Base-by-base conservation (phyloP, 2,329 filamentous ascomycete genomes). In the Aspergillus tamarii region DNA sequence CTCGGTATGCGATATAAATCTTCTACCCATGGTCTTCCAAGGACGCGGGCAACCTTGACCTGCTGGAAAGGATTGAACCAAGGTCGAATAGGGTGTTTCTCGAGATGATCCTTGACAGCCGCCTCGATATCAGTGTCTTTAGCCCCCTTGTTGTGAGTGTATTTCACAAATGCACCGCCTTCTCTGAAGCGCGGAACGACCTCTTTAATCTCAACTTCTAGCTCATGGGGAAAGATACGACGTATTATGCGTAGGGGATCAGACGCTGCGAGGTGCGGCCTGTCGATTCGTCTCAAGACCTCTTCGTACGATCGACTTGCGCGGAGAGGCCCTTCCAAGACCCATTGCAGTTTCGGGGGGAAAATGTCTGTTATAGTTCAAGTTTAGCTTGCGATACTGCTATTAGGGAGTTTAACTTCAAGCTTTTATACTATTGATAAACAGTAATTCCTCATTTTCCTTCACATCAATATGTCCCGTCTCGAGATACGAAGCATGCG, bases 121-220 rank as follows among this genome's bases (percentile, higher is more conserved):
- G 81, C 83, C 79, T 89, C 88, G 16, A 92, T 82, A 32, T 88
- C 84, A 23, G 81, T 80, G 2, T 84, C 75, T 11, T 79, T 76
- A 6, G 83, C 73, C 11, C 77, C 76, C 21, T 80, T 70, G 69
- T 83, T 82, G 68, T 87, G 87, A 19, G 84, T 85, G 74, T 96
- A 93, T 76, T 96, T 97, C 76, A 98, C 89, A 75, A 96, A 98
- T 0, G 92, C 93, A 14, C 95, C 95, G 19, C 95, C 95, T 74
- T 99, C 95, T 72, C 96, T 94, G 32, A 96, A 83, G 3, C 93
- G 86, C 0, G 94, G 93, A 21, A 97, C 78, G 19, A 97, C 89
- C 72, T 96, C 90, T 3, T 89, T 91, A 54, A 97, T 87, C 63
- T 89, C 88, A 55, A 96, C 81, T 1, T 87, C 82, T 1, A 89